These are phyloP conservation scores for Hanseniaspora clermontiae DNA, from an alignment of 805 yeast species.

Conservation along the genomic window DNA sequence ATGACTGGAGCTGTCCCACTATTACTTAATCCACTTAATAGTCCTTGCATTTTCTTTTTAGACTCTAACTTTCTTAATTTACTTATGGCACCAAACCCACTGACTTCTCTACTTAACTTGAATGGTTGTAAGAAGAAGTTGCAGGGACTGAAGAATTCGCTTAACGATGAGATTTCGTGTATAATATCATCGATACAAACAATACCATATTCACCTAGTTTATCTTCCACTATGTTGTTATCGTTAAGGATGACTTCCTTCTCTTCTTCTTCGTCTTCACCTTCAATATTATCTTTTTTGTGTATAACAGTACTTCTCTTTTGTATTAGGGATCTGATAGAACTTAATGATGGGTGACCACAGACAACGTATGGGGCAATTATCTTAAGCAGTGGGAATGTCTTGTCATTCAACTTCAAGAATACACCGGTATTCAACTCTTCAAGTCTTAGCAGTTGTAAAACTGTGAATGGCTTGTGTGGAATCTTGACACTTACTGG, in stretches of 20 bases:
- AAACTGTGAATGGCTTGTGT: conserved; percentile 45
- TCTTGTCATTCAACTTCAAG: conserved; percentile 46
- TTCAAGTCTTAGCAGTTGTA: conserved; percentile 47
- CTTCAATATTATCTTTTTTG: conserved; percentile 15
- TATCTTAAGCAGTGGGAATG: conserved; percentile 51
- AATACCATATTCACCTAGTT: conserved; percentile 53
- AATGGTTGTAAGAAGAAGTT: conserved; percentile 58
- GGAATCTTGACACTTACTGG: conserved; percentile 57
- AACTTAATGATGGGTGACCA: conserved; percentile 61
- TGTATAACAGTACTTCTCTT: conserved; percentile 54
- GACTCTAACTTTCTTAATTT: conserved; percentile 52
- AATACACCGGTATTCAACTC: conserved; percentile 59
- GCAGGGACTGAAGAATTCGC: conserved; percentile 51
- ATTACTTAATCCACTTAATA: conserved; percentile 35
- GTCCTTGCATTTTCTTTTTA: conserved; percentile 36
- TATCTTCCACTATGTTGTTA: conserved; percentile 63
- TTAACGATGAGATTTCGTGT: conserved; percentile 52
- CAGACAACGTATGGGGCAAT: conserved; percentile 61
- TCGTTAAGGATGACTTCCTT: conserved; percentile 48
- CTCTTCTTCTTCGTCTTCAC: conserved; percentile 26
- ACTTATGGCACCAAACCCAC: conserved; percentile 63
- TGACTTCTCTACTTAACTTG: conserved; percentile 52
- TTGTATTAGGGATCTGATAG: conserved; percentile 61
- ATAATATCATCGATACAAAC: conserved; percentile 73
- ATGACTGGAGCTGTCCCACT: conserved; percentile 53